A percentile compares a stretch with the other conserved stretches of the same genome.
Evolutionary conservation across 208 protist species (phyloP).

Genomic region (Endotrypanum monterogeii): DNA sequence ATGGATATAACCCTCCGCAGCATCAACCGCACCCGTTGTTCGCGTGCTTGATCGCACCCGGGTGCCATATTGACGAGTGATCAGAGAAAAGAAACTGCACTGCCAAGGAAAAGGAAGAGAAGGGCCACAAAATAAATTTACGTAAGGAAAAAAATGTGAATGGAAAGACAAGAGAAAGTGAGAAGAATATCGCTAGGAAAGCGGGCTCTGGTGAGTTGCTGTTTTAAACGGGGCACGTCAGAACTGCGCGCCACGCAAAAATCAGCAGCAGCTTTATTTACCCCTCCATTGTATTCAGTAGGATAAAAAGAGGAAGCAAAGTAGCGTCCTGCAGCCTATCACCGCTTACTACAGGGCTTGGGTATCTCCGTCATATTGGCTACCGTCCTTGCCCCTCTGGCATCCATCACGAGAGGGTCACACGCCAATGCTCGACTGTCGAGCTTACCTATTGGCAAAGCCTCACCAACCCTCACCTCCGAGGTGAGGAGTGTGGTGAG

Average conservation of each 20-base stretch:
- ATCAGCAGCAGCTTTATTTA: neutral
- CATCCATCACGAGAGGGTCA: neutral
- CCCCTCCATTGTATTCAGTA: neutral
- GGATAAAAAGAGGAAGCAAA: neutral
- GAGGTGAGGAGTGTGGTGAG: neutral
- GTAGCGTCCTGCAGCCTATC: neutral
- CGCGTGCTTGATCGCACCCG: neutral
- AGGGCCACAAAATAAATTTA: neutral
- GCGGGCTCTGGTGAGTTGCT: neutral
- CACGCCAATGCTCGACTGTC: neutral
- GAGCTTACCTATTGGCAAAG: neutral
- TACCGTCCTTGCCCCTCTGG: neutral
- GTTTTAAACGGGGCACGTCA: neutral
- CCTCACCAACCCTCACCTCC: neutral
- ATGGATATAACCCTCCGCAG: neutral
- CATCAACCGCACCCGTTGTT: neutral
- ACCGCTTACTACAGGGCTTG: neutral
- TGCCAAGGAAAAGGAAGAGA: neutral
- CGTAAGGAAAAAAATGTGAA: neutral
- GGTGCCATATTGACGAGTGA: neutral
- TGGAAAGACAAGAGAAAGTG: conserved; percentile 7
- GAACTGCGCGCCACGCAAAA: neutral
- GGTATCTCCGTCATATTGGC: too few relatives aligned
- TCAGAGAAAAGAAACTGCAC: neutral
- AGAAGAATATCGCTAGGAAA: conserved; percentile 7